phyloP scores from a whole-genome alignment of 345 rosid species.

The Jatropha curcas region DNA sequence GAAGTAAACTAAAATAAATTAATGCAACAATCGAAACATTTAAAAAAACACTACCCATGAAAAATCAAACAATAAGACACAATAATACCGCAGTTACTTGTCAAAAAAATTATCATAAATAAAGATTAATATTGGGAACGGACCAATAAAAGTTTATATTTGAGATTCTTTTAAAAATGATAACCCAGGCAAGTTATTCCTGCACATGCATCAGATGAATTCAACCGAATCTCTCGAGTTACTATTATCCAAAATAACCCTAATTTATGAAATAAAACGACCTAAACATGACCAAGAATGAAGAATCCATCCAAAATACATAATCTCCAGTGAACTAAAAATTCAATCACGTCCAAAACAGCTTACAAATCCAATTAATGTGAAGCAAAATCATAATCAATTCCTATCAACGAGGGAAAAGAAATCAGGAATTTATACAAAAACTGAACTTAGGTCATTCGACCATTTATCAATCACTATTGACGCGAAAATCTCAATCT shows the following conservation, averaged over 20 bases:
- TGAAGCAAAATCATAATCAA: neutral
- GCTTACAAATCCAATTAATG: neutral
- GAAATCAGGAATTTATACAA: neutral
- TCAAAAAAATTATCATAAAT: too few relatives aligned
- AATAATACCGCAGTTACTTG: too few relatives aligned
- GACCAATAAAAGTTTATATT: too few relatives aligned
- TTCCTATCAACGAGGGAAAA: neutral
- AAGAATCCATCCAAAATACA: neutral
- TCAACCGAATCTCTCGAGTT: neutral
- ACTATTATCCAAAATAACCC: neutral
- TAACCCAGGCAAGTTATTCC: neutral
- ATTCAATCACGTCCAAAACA: neutral
- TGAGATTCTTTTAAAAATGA: neutral
- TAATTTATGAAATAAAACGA: neutral
- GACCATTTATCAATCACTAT: neutral
- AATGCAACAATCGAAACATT: neutral
- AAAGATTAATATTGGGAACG: too few relatives aligned
- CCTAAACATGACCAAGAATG: neutral
- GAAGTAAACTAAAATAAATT: neutral
- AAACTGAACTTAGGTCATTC: neutral
- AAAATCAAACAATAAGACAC: neutral
- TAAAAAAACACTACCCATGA: too few relatives aligned
- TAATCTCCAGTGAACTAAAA: neutral
- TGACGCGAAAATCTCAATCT: neutral
- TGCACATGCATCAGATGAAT: neutral